These are phyloP conservation scores for Candida sp. DNA, from an alignment of 1,139 yeast species.

Conservation along the genomic window DNA sequence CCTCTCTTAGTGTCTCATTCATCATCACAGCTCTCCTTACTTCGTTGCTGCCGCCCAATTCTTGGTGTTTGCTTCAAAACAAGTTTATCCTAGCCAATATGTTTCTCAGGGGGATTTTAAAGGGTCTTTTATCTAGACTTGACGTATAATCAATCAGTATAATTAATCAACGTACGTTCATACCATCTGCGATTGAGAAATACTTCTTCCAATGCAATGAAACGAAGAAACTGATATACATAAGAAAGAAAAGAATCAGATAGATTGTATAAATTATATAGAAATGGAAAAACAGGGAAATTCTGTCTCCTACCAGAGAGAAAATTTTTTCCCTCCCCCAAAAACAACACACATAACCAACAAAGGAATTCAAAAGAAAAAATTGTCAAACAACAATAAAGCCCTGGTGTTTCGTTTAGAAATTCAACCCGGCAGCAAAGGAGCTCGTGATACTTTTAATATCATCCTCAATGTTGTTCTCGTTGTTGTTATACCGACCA, in stretches of 20 bases:
- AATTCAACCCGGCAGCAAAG: conserved; percentile 47
- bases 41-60: too few relatives aligned
- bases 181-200: not conserved
- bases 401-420: conserved; percentile 8
- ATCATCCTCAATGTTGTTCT: conserved; percentile 45
- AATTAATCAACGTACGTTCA: not conserved
- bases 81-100: too few relatives aligned
- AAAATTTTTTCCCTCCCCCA: not conserved
- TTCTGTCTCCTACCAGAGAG: not conserved
- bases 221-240: not conserved
- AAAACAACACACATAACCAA: not conserved
- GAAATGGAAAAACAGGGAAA: not conserved
- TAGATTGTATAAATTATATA: not conserved
- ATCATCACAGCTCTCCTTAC: too few relatives aligned
- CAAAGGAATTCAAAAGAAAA: not conserved
- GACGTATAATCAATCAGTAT: not conserved
- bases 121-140: not conserved
- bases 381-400: not conserved
- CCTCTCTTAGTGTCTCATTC: too few relatives aligned
- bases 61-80: too few relatives aligned
- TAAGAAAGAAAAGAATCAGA: not conserved
- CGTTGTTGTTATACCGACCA: conserved; percentile 26
- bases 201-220: not conserved
- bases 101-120: not conserved
- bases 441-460: conserved; percentile 49